phyloP scores from a whole-genome alignment of 75 land plant genomes.

The Picea glauca region DNA sequence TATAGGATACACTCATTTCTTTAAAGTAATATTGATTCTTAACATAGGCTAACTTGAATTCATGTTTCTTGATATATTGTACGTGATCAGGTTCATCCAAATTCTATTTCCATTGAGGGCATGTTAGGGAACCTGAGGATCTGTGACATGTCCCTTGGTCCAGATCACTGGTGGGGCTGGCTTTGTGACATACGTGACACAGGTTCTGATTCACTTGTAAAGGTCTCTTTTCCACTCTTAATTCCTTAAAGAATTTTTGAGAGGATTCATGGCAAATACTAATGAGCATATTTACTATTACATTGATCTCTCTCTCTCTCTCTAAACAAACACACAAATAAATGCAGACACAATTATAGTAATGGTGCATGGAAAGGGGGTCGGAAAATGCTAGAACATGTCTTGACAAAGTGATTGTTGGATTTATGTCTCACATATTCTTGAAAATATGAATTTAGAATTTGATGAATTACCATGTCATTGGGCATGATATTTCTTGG shows the following conservation, averaged over 20 bases:
- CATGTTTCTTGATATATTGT: not conserved
- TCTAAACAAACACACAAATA: not conserved
- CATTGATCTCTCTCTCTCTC: not conserved
- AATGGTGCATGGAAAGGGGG: not conserved
- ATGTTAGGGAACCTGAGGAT: slow-evolving; percentile 83
- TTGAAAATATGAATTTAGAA: too few relatives aligned
- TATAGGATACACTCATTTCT: not conserved
- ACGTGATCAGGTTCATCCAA: slow-evolving; percentile 74
- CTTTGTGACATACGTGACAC: slow-evolving; percentile 89
- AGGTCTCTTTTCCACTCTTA: slow-evolving; percentile 44
- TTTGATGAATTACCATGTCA: too few relatives aligned
- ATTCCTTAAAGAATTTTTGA: not conserved
- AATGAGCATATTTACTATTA: not conserved
- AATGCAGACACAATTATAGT: not conserved
- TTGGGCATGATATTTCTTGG: too few relatives aligned
- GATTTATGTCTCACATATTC: too few relatives aligned
- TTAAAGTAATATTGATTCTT: not conserved
- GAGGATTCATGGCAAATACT: not conserved
- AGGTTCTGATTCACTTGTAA: slow-evolving; percentile 83
- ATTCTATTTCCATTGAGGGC: slow-evolving; percentile 80
- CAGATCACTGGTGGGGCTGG: slow-evolving; percentile 92
- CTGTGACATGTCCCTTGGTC: slow-evolving; percentile 78
- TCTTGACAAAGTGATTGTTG: too few relatives aligned
- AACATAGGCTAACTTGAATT: not conserved
- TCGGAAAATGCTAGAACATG: not conserved